Base-by-base conservation (phyloP, 305 asterid species). In the Plantago lanceolata region DNA sequence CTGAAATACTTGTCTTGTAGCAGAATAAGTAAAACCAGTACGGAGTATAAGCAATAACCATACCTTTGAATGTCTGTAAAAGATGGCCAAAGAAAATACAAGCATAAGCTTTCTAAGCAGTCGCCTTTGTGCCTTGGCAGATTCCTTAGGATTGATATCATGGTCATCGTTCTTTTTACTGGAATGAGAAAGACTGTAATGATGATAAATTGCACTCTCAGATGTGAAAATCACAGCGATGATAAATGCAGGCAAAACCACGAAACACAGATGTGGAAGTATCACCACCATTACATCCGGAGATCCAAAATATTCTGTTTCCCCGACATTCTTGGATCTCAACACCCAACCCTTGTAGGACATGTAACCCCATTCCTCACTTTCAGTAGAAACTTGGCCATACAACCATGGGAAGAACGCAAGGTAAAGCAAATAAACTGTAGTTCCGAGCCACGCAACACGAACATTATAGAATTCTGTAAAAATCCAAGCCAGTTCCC, bases 201-300 rank as follows among this genome's bases (percentile, higher is more conserved):
- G 84, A 47, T 69, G 93, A 73, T 79, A 63, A 12, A 78, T 37
- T 40, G 87, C 95, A 59, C 83, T 73, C 74, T 94, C 99, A 77
- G 87, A 84, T 62, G 82, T 84, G 61, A 94, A 61, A 33, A 66
- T 82, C 52, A 74, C 64, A 40, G 77, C 73, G 48, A 75, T 73
- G 40, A 73, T 50, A 21, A 75, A 44, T 17, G 91, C 69, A 35
- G 97, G 99, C 71, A 88, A 78, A 70, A 90, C 83, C 43, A 90
- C 84, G 13, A 88, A 67, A 61, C 52, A 73, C 35, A 94, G 85
- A 83, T 94, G 97, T 15, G 87, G 85, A 77, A 90, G 79, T 72
- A 94, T 95, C 19, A 94, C 82, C 70, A 88, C 95, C 96, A 94
- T 78, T 65, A 86, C 79, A 75, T 94, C 99, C 5, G 99, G 96